Evolutionary conservation across 2,329 filamentous ascomycete species (phyloP), one percentile per base, ranked within the genome.

Genomic region (Ilyonectria sp.): DNA sequence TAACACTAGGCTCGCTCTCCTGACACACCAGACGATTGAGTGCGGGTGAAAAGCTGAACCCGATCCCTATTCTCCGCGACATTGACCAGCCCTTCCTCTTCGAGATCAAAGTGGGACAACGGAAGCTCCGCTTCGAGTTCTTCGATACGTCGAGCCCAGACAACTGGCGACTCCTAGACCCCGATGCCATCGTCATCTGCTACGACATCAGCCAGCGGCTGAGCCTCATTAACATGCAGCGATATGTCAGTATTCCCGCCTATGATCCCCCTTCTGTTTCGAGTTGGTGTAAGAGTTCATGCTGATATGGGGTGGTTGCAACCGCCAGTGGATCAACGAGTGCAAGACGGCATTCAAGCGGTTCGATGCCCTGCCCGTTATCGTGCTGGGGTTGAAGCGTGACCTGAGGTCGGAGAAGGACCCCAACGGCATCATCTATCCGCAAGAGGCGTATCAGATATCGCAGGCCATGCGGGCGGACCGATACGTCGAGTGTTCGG

Each of bases 401-500:
- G 89, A 91, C 71, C 77, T 90, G 60, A 82, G 87, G 63, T 87
- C 86, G 2, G 87, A 89, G 67, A 80, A 82, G 13, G 88, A 91
- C 71, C 87, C 87, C 2, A 89, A 89, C 66, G 88, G 88, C 33
- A 85, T 87, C 70, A 88, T 91, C 58, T 87, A 89, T 68, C 89
- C 89, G 11, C 86, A 91, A 68, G 89, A 91, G 77, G 89, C 83
- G 1, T 88, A 89, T 73, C 82, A 82, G 29, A 76, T 85, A 57
- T 85, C 89, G 23, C 88, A 90, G 73, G 84, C 86, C 70, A 83
- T 91, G 82, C 81, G 89, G 59, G 88, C 85, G 53, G 89, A 91
- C 77, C 87, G 86, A 69, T 91, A 91, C 72, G 85, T 90, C 76
- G 89, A 91, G 73, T 91, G 89, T 78, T 90, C 88, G 1, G 88